Percentiles rank a stretch among this genome's conserved stretches.
These are phyloP conservation scores for Candida tammaniensis DNA, from an alignment of 805 yeast genomes.

Conservation along the genomic window DNA sequence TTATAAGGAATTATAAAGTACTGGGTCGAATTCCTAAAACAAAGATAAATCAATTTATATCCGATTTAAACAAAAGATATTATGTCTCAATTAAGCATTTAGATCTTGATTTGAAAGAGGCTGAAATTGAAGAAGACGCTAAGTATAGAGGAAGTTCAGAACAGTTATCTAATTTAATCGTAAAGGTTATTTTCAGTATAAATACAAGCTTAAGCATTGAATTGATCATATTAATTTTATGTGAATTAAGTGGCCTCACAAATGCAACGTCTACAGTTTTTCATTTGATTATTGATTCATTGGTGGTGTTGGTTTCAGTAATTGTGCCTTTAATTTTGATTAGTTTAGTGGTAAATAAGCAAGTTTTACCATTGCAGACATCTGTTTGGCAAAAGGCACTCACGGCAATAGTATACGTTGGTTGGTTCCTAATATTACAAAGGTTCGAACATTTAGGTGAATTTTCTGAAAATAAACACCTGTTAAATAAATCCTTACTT, in stretches of 20 bases:
- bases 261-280: constrained; percentile 26
- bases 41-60: constrained; percentile 16
- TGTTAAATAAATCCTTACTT: constrained; percentile 24
- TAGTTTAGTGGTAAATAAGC: constrained; percentile 27
- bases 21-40: constrained; percentile 12
- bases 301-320: constrained; percentile 39
- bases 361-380: constrained; percentile 17
- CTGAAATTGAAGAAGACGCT: constrained; percentile 10
- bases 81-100: constrained; percentile 5
- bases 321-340: constrained; percentile 43
- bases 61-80: constrained; percentile 15
- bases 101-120: constrained; percentile 12
- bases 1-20: constrained; percentile 16
- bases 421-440: constrained; percentile 35
- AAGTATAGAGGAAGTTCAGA: neutral
- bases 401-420: too few species aligned
- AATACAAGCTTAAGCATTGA: constrained; percentile 30
- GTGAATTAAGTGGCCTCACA: constrained; percentile 24
- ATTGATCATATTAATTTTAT: constrained; percentile 32
- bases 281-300: constrained; percentile 34
- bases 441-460: constrained; percentile 31
- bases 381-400: constrained; percentile 2
- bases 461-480: constrained; percentile 2
- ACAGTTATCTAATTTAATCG: neutral
- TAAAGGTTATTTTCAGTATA: constrained; percentile 23